Percentiles rank a stretch among this genome's conserved stretches.
These are phyloP conservation scores for Geranomyces variabilis DNA, from an alignment of 192 early-diverging fungal genomes.

Conservation along the genomic window DNA sequence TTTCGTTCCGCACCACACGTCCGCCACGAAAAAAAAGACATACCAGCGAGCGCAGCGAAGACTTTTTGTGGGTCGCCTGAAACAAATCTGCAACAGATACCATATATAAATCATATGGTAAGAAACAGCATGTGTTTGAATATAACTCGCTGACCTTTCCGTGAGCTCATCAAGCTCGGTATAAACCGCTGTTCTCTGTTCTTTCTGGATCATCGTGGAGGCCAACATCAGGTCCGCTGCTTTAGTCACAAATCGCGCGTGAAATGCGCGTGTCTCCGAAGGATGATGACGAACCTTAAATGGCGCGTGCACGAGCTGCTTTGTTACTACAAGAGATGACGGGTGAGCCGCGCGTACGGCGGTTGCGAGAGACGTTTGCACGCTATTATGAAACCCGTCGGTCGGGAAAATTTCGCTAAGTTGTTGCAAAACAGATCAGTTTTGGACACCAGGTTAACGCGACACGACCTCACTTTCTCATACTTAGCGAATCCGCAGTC, in stretches of 20 bases:
- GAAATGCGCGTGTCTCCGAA: not conserved
- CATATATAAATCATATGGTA: not conserved
- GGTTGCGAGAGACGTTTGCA: not conserved
- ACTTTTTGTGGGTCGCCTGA: constrained; percentile 31
- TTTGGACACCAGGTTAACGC: not conserved
- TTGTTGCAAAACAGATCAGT: not conserved
- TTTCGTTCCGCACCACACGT: not conserved
- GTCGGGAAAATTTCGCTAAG: constrained; percentile 22
- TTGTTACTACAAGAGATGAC: constrained; percentile 21
- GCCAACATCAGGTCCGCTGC: not conserved
- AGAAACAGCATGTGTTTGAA: not conserved
- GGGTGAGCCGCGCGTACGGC: constrained; percentile 6
- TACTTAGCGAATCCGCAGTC: constrained; percentile 31
- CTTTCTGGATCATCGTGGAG: not conserved
- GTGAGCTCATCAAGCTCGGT: constrained; percentile 22
- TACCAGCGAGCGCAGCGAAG: constrained; percentile 29
- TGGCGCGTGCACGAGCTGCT: constrained; percentile 2
- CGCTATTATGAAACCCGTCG: constrained; percentile 11
- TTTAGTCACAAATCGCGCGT: not conserved
- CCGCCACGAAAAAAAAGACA: not conserved
- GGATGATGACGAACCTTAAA: constrained; percentile 14
- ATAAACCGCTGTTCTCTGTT: constrained; percentile 2
- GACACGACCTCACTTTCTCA: not conserved
- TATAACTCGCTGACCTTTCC: constrained; percentile 16
- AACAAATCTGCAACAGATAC: constrained; percentile 17